Base-by-base conservation (phyloP, 352 stramenopile genomes). In the Phytophthora boehmeriae region DNA sequence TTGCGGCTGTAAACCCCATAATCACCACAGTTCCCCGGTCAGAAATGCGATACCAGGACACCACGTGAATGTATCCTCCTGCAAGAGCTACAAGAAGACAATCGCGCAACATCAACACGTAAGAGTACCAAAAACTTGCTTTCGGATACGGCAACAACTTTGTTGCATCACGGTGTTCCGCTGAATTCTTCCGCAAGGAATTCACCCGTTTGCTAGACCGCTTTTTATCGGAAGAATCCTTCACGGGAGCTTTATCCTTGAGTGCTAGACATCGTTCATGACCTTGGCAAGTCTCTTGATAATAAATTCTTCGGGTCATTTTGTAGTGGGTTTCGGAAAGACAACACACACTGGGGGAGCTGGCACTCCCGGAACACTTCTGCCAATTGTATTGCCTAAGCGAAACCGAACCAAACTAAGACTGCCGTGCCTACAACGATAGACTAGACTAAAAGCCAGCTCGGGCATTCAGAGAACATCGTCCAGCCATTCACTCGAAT, bases 21-120 rank as follows among this genome's bases (percentile, higher is more conserved):
- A 77, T 55, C 3, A 73, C 35, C 1, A 46, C 14, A 1, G 17
- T 56, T 0, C 57, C 54, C 34, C 27, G 62, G 4, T 58, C 38
- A 0, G 72, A 17, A 2, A 66, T 23, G n/a, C 42, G 25, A 17
- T 54, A 49, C 16, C 34, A 46, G 20, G 62, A 68, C 17, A 71
- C 53, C 9, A 71, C 10, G 30, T 78, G 62, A 47, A 80, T 59
- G 32, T 68, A 76, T 19, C 53, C 41, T 0, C 59, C 68, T n/a
- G 65, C 54, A 2, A 53, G n/a, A 23, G 17, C 30, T 11, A 58
- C 17, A 11, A 44, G 20, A 22, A 63, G 4, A 28, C 23, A 13
- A 2, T 17, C 44, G 1, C 48, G 43, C 8, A 51, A 49, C 22
- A 48, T 50, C 0, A 17, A 16, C 0, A 44, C 9, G 36, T 50